Conservation (phyloP, 345 rosid species). For the Pugionium cornutum region DNA sequence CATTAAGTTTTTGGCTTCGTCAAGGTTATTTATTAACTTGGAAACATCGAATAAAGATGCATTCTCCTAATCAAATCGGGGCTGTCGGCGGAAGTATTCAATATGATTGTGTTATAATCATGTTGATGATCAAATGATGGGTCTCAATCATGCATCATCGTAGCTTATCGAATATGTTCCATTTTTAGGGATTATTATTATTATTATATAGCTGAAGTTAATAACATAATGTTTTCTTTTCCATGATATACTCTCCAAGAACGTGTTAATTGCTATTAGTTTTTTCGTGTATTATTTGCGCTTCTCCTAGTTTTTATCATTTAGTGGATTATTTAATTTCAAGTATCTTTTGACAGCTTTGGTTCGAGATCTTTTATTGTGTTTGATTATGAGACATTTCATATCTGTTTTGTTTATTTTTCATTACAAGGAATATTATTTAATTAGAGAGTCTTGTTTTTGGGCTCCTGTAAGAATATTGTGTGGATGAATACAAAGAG, state of each 20-base stretch:
- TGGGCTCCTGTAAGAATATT: slow-evolving; percentile 31
- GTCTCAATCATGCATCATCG: slow-evolving; percentile 41
- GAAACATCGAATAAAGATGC: neutral
- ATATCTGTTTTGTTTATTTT: slow-evolving; percentile 31
- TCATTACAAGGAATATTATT: neutral
- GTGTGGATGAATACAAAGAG: slow-evolving; percentile 34
- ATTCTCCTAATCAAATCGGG: slow-evolving; percentile 9
- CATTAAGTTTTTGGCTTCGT: too few relatives aligned
- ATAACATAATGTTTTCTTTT: slow-evolving; percentile 24
- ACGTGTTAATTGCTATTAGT: slow-evolving; percentile 33
- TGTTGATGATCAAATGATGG: slow-evolving; percentile 39
- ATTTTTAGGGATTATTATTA: slow-evolving; percentile 17
- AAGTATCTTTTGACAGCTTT: slow-evolving; percentile 44
- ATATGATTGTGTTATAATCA: slow-evolving; percentile 37
- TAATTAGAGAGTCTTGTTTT: neutral
- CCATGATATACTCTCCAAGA: slow-evolving; percentile 24
- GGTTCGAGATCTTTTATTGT: slow-evolving; percentile 38
- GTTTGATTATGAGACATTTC: slow-evolving; percentile 28
- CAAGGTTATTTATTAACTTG: too few relatives aligned
- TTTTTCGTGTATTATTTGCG: slow-evolving; percentile 21
- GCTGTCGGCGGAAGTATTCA: slow-evolving; percentile 31
- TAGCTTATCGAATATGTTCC: slow-evolving; percentile 40
- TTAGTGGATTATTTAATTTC: slow-evolving; percentile 24
- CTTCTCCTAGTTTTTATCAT: slow-evolving; percentile 31
- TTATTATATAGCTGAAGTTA: slow-evolving; percentile 24